Evolutionary conservation across 129 eudicot species (phyloP), one percentile per base, ranked within the genome.

Genomic region (Smallanthus sonchifolius): DNA sequence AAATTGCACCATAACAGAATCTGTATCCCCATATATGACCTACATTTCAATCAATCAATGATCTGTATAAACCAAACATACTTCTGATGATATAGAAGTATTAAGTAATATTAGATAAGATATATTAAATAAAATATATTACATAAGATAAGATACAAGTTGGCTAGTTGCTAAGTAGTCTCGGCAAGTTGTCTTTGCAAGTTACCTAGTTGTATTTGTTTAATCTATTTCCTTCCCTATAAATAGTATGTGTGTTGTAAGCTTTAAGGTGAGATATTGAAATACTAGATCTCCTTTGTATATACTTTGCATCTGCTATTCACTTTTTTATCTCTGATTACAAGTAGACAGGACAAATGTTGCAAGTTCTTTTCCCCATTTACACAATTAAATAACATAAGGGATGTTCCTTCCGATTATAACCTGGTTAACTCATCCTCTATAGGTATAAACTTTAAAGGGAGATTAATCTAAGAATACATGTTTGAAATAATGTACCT

Each of bases 1-100:
- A 82, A 94, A 94, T 72, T 90, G 90, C 74, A 94, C 98, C 98
- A 94, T 94, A 42, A 94, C 97, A 13, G 98, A 94, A 83, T 94
- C 98, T 57, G 98, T 94, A 83, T 94, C 98, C 79, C 98, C 98
- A 80, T 94, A 94, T 83, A 94, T 88, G 69, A 94, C 87, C 98
- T 94, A 83, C 66, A 83, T 59, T 44, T 49, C 79, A 81, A 65
- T 32, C 48, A 54, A 72, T 82, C 64, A 75, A 40, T 24, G 30
- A 9, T 60, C 8, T 66, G 9, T 24, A 64, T 32, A 67, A 64
- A 59, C 51, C 36, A 63, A 37, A 56, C 32, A 52, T 32, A 17
- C 47, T 51, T 67, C 47, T 47, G 32, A 63, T 7, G 2, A 4
- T 17, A 57, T 36, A 8, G 4, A 60, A 60, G 69, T 32, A 74